Conservation (phyloP, 352 stramenopile species). For the Albugo candida region DNA sequence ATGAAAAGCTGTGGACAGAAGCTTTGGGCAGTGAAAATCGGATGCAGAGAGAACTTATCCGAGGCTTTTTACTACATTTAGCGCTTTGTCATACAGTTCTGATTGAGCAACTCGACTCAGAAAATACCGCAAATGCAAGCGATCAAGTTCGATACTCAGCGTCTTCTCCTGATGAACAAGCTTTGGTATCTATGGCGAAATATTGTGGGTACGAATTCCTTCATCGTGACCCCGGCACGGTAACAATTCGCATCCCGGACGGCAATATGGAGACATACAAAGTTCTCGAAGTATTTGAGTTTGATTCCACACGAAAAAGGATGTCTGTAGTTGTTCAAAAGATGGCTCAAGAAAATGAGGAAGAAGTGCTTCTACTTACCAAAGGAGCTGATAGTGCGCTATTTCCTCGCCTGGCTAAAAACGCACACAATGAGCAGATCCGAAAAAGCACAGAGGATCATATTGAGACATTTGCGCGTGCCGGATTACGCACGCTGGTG, state of each 20-base stretch:
- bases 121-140: no score
- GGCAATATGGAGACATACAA: slow-evolving; percentile 56
- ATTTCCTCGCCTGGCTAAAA: slow-evolving; percentile 42
- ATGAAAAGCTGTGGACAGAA: slow-evolving; percentile 34
- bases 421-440: background rate
- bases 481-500: slow-evolving; percentile 77
- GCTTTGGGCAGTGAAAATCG: slow-evolving; percentile 17
- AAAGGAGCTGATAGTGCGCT: slow-evolving; percentile 76
- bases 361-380: slow-evolving; percentile 42
- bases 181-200: slow-evolving; percentile 69
- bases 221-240: slow-evolving; percentile 38
- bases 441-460: slow-evolving; percentile 25
- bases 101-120: slow-evolving; percentile 78
- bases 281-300: slow-evolving; percentile 87
- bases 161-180: slow-evolving; percentile 76
- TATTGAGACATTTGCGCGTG: slow-evolving; percentile 63
- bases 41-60: slow-evolving; percentile 29
- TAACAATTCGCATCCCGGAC: slow-evolving; percentile 42
- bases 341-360: slow-evolving; percentile 28
- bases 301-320: slow-evolving; percentile 77
- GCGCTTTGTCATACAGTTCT: slow-evolving; percentile 91
- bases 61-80: slow-evolving; percentile 72
- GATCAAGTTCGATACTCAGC: slow-evolving; percentile 56
- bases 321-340: slow-evolving; percentile 75
- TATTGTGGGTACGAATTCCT: slow-evolving; percentile 74